Evolutionary conservation across 768 basidiomycete species (phyloP).

Genomic region (Chalciporus piperatus): DNA sequence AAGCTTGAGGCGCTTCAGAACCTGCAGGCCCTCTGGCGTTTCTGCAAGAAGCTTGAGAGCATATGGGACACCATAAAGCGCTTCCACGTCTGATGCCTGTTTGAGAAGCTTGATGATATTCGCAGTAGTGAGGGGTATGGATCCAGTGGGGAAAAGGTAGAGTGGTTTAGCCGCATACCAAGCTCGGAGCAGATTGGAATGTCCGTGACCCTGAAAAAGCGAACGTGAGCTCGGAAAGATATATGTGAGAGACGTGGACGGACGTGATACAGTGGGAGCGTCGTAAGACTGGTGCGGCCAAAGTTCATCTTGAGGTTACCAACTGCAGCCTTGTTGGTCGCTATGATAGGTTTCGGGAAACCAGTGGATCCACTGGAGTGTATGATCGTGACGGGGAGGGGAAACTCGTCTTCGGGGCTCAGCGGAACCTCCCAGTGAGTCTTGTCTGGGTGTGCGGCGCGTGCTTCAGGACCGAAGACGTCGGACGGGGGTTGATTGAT

Average conservation of each 20-base stretch:
- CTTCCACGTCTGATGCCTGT: conserved; percentile 32
- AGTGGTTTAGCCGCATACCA: conserved; percentile 41
- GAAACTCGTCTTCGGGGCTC: conserved; percentile 19
- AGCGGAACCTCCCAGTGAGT: conserved; percentile 19
- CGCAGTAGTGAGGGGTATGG: conserved; percentile 44
- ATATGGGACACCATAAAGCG: conserved; percentile 37
- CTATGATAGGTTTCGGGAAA: conserved; percentile 43
- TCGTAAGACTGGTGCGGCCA: conserved; percentile 18
- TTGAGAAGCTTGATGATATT: conserved; percentile 41
- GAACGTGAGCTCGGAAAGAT: background rate
- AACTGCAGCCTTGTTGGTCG: conserved; percentile 36
- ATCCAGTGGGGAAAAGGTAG: conserved; percentile 40
- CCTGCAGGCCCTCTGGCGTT: conserved; percentile 41
- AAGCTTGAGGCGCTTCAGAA: conserved; percentile 43
- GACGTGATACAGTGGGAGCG: conserved; percentile 35
- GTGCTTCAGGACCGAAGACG: conserved; percentile 14
- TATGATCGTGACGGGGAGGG: conserved; percentile 20
- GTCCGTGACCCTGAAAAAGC: conserved; percentile 18
- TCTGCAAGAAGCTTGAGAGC: conserved; percentile 48
- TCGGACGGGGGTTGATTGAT: conserved; percentile 21
- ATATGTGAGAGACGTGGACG: background rate
- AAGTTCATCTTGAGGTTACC: conserved; percentile 35
- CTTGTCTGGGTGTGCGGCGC: conserved; percentile 19
- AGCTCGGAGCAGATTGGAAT: conserved; percentile 37
- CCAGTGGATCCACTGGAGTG: conserved; percentile 41